Evolutionary conservation across 495 filamentous ascomycete genomes (phyloP), one percentile per base, ranked within the genome.

Genomic region (Penicillium verhagenii): DNA sequence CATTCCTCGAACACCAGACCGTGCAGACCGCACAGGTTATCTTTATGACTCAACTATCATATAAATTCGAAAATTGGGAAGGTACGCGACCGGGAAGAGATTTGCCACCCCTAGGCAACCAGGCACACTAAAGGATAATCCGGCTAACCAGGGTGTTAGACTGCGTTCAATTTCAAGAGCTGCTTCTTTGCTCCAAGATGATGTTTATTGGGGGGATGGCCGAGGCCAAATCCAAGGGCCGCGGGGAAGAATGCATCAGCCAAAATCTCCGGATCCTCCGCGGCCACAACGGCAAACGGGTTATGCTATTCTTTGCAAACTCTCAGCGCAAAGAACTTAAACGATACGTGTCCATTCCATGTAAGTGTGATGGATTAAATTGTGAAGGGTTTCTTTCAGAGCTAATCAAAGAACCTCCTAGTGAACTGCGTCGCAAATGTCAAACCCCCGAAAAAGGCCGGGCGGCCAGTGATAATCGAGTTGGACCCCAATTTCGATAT

Each of bases 201-300:
- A 50, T 72, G 10, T 74, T 77, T 39, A 68, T 77, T 38, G 72
- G 71, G 0, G 74, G 75, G 1, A 74, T 79, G 53, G 73, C 74
- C 1, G 74, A 77, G 43, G 73, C 71, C 46, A 76, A 75, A 43
- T 77, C 74, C 43, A 79, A 76, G 49, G 74, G 75, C 6, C 71
- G 74, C 11, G 74, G 75, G 4, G 75, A 79, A 44, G 75, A 79
- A 59, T 79, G 75, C 42, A 76, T 79, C 60, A 76, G 73, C 49
- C 75, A 79, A 58, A 79, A 79, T 52, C 53, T 79, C 6, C 73
- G 75, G 10, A 69, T 77, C 14, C 61, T 79, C 6, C 71, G 70
- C 2, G 71, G 68, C 2, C 54, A 61, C 1, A 74, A 75, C 26
- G 69, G 67, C 21, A 70, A 65, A 50, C 63, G 66, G 2, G 70